Evolutionary conservation across 257 asterid genomes (phyloP).

Genomic region (Nicotiana tabacum): DNA sequence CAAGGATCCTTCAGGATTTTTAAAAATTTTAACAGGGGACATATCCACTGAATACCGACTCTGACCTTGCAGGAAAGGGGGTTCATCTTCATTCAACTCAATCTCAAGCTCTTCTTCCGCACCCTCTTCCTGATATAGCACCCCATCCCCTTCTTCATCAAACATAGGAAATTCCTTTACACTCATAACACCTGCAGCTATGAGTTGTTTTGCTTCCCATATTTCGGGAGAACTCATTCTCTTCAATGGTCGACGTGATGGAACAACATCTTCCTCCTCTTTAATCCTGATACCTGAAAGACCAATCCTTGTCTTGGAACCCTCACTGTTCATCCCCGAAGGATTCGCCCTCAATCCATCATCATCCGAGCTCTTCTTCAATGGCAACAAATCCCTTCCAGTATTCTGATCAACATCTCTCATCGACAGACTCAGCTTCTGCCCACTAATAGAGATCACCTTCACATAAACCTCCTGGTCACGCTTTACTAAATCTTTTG

Average conservation of each 20-base stretch:
- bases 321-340: conserved; percentile 34
- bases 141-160: conserved; percentile 78
- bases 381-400: conserved; percentile 78
- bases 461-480: conserved; percentile 91
- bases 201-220: conserved; percentile 94
- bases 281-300: conserved; percentile 70
- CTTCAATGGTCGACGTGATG: conserved; percentile 82
- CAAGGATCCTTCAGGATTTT: conserved; percentile 91
- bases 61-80: conserved; percentile 85
- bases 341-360: conserved; percentile 42
- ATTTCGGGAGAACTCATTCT: conserved; percentile 94
- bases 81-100: conserved; percentile 89
- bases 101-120: conserved; percentile 93
- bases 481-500: conserved; percentile 88
- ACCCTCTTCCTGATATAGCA: conserved; percentile 87
- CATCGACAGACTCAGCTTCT: conserved; percentile 80
- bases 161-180: conserved; percentile 70
- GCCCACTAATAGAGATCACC: conserved; percentile 75
- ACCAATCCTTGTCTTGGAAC: conserved; percentile 69
- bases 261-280: conserved; percentile 46
- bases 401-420: conserved; percentile 92
- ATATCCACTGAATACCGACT: conserved; percentile 71
- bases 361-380: conserved; percentile 62
- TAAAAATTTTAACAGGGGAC: conserved; percentile 93
- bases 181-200: conserved; percentile 84